Conservation (phyloP, 2,329 filamentous ascomycete genomes). For the Colletotrichum gigasporum region DNA sequence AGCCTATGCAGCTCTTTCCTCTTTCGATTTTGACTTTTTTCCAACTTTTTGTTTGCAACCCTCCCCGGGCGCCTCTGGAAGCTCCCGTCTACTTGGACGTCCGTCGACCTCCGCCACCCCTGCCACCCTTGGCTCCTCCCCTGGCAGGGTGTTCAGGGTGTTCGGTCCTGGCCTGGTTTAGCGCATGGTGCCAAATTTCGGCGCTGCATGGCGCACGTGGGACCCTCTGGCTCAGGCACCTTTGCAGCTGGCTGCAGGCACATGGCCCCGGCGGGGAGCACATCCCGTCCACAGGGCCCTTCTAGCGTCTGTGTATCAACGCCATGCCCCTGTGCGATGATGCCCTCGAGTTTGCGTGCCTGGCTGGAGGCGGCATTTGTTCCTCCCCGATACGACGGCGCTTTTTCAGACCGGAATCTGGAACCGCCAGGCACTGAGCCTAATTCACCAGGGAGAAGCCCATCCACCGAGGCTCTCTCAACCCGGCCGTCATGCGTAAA, state of each 20-base stretch:
- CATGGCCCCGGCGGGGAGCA: conserved; percentile 12
- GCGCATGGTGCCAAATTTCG: conserved; percentile 26
- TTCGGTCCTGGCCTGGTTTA: conserved; percentile 9
- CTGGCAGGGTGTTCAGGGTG: conserved; percentile 14
- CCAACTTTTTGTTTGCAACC: conserved; percentile 22
- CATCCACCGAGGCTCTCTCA: neutral
- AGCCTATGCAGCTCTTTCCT: conserved; percentile 20
- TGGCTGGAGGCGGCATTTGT: neutral
- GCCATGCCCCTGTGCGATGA: conserved; percentile 17
- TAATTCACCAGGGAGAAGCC: neutral
- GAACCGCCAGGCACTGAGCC: conserved; percentile 2
- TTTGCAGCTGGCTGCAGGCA: conserved; percentile 28
- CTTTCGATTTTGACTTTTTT: conserved; percentile 27
- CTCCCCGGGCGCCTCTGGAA: conserved; percentile 23
- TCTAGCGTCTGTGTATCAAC: conserved; percentile 13
- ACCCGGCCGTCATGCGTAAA: neutral
- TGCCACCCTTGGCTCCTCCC: conserved; percentile 10
- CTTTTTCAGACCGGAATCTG: neutral
- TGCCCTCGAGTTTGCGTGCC: conserved; percentile 14
- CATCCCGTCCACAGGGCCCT: conserved; percentile 11
- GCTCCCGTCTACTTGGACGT: conserved; percentile 3
- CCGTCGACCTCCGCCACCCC: conserved; percentile 10
- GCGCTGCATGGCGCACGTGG: conserved; percentile 31
- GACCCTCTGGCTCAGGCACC: conserved; percentile 25
- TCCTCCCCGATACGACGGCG: neutral